Conservation (phyloP, 225 moss, liverwort and hornwort genomes). For the Antitrichia curtipendula region DNA sequence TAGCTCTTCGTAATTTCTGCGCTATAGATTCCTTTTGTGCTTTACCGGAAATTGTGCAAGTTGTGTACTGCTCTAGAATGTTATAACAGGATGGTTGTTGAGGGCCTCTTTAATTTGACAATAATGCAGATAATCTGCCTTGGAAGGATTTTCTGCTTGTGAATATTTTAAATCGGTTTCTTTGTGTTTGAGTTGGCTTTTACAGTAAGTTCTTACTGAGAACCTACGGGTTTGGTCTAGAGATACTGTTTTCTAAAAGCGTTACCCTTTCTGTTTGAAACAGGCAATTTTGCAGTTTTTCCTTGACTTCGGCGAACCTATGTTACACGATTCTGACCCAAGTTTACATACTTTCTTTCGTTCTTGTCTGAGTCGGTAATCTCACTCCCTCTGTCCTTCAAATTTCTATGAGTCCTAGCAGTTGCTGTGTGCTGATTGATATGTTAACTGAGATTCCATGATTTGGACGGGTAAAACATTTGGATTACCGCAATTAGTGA, state of each 20-base stretch:
- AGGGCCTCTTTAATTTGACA: background rate
- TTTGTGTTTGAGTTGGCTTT: background rate
- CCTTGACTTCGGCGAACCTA: slow-evolving; percentile 63
- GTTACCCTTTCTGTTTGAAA: background rate
- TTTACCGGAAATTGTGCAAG: background rate
- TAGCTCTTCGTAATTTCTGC: background rate
- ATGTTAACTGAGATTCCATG: background rate
- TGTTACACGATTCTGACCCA: slow-evolving; percentile 79
- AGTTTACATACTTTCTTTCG: slow-evolving; percentile 76
- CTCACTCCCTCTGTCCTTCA: background rate
- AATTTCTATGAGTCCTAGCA: background rate
- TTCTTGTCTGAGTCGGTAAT: slow-evolving; percentile 68
- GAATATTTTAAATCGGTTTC: background rate
- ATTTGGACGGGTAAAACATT: background rate
- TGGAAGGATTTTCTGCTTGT: background rate
- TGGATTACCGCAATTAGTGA: background rate
- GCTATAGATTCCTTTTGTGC: background rate
- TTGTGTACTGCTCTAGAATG: background rate
- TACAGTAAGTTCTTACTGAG: background rate
- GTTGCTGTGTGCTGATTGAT: background rate
- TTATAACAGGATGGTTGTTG: background rate
- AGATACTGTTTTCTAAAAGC: background rate
- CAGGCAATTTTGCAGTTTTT: slow-evolving; percentile 87
- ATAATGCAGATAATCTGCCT: background rate
- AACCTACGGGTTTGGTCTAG: background rate